Evolutionary conservation across 169 alveolate species (phyloP).

Genomic region (Plasmodium cynomolgi): DNA sequence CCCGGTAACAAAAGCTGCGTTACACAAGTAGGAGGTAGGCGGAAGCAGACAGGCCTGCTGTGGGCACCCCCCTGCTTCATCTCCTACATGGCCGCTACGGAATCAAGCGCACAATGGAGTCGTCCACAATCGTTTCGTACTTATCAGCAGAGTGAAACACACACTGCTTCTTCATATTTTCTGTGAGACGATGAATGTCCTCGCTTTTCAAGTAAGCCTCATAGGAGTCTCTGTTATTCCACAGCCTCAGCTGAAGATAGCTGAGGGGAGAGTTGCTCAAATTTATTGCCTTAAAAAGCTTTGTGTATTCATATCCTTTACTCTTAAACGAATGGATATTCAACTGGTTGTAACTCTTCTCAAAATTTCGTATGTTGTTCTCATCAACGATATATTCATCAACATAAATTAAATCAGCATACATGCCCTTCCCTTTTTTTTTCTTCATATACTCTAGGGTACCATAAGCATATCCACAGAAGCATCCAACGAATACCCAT

Average conservation of each 20-base stretch:
- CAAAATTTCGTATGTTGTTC: slow-evolving; percentile 75
- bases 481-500: slow-evolving; percentile 80
- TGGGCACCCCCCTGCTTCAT: background rate
- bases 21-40: too few relatives aligned
- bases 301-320: slow-evolving; percentile 83
- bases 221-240: slow-evolving; percentile 20
- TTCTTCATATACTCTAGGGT: slow-evolving; percentile 51
- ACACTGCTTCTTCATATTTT: slow-evolving; percentile 23
- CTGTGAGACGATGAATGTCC: background rate
- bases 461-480: slow-evolving; percentile 83
- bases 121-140: slow-evolving; percentile 53
- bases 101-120: slow-evolving; percentile 47
- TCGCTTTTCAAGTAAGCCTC: slow-evolving; percentile 6
- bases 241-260: slow-evolving; percentile 78
- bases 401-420: slow-evolving; percentile 78
- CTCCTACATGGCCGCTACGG: slow-evolving; percentile 30
- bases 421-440: slow-evolving; percentile 80
- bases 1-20: background rate
- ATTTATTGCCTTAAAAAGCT: slow-evolving; percentile 80
- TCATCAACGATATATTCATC: slow-evolving; percentile 76
- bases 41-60: background rate
- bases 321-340: slow-evolving; percentile 77
- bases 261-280: slow-evolving; percentile 77
- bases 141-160: slow-evolving; percentile 5
- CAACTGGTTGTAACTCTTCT: slow-evolving; percentile 77